Evolutionary conservation across 345 rosid genomes (phyloP), one percentile per base, ranked within the genome.

Genomic region (Acer negundo): DNA sequence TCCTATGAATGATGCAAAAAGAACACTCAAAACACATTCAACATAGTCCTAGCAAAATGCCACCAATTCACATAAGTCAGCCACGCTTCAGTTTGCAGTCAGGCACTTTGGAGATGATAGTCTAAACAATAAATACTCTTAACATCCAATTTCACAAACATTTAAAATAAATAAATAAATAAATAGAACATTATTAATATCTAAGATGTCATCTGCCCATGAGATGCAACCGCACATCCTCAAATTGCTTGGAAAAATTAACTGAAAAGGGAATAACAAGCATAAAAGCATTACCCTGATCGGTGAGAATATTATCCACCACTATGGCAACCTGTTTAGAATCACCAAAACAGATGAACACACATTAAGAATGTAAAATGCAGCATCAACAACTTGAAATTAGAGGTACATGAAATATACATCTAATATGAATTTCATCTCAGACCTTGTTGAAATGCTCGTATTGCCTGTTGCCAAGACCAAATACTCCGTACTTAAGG

Each of bases 371-470:
- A 46, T 35, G 59, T 28, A 28, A 17, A 56, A 12, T 9, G 19
- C 35, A 61, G 66, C 11, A 13, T 9, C 65, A 51, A 38, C 59
- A 69, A 80, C 61, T 15, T 10, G 16, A 74, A 26, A 63, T 47
- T 63, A 28, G 35, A 6, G 26, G 62, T 28, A 67, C 3, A 67
- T n/a, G 28, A 40, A 9, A 19, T 10, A 3, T 23, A 58, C 3
- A 40, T 15, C 2, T 1, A 44, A 31, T 42, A 1, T 17, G 62
- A 26, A 35, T 35, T 47, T 20, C 15, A 70, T 31, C 12, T 2
- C 6, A 67, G 24, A 91, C 98, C 99, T 97, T 93, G 79, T 96
- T 96, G 81, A 96, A 96, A 82, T 96, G 98, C 72, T 94, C 99
- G 75, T 96, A 96, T 70, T 96, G 99, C 80, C 91, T 88, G 87